A percentile compares a stretch with the other conserved stretches of the same genome.
These are phyloP conservation scores for Erythrophleum fordii DNA, from an alignment of 306 rosid genomes.

Conservation along the genomic window DNA sequence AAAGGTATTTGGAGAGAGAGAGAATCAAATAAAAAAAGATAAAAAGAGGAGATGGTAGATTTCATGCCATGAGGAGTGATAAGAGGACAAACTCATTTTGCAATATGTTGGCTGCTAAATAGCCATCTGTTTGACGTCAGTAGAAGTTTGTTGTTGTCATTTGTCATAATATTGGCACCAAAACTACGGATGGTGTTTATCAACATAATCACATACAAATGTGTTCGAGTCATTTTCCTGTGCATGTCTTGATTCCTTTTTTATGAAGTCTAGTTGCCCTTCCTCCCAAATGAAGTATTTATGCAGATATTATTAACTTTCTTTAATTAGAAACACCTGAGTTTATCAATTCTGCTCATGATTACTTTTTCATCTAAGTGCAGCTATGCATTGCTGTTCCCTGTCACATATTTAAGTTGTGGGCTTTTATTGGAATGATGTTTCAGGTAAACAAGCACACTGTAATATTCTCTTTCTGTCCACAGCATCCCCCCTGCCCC, in stretches of 20 bases:
- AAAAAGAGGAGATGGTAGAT: not conserved
- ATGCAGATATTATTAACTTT: slow-evolving; percentile 18
- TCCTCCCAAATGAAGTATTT: slow-evolving; percentile 13
- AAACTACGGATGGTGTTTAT: not conserved
- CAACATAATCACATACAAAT: not conserved
- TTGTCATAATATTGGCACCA: slow-evolving; percentile 2
- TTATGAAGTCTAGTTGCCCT: slow-evolving; percentile 7
- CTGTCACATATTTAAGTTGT: slow-evolving; percentile 87
- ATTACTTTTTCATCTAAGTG: slow-evolving; percentile 38
- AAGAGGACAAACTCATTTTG: not conserved
- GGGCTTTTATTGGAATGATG: slow-evolving; percentile 96
- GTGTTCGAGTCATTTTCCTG: slow-evolving; percentile 4
- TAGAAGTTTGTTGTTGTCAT: not conserved
- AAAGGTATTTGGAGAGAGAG: not conserved
- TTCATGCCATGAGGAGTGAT: not conserved
- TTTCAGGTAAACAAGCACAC: slow-evolving; percentile 63
- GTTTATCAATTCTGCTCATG: slow-evolving; percentile 30
- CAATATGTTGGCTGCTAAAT: not conserved
- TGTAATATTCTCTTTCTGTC: slow-evolving; percentile 7
- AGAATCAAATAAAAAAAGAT: not conserved
- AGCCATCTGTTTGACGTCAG: not conserved
- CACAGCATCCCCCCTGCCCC: not conserved
- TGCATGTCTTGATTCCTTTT: not conserved
- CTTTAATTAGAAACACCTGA: slow-evolving; percentile 6
- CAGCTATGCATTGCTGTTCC: slow-evolving; percentile 98